Evolutionary conservation across 495 filamentous ascomycete species (phyloP), one percentile per base, ranked within the genome.

Genomic region (Penicillium waksmanii): DNA sequence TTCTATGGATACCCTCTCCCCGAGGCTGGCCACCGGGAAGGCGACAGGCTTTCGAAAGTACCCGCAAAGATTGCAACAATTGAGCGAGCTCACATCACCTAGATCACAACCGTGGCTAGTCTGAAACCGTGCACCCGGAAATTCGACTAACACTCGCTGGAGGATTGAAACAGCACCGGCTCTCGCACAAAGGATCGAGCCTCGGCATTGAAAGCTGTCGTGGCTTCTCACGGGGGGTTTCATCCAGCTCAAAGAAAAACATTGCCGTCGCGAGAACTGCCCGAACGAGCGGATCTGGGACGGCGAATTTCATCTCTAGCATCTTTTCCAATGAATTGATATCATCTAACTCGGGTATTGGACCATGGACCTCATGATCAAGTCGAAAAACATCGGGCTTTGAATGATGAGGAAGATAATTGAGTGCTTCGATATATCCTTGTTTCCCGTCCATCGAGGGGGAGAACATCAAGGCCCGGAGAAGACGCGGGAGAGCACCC

Each of bases 161-260:
- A 42, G 34, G 4, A 35, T 35, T 1, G 34, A 8, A 12, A 12
- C 1, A 35, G 34, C 15, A 13, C 46, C 48, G 17, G 34, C n/a
- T 34, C 55, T 7, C 15, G 34, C 34, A 35, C 58, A 65, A 8
- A 61, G 53, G 35, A 65, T 55, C 13, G 62, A 65, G 3, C 57
- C 58, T 42, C 51, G 40, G 35, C 58, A 65, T 7, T 43, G 12
- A 19, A 57, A 66, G 15, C 21, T 17, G n/a, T 44, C 49, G 18
- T 57, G 35, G 5, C n/a, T 21, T 25, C 31, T 35, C 8, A 35
- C 54, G 11, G 64, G 64, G 64, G 7, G n/a, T 31, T 18, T 50
- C 56, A 34, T 66, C 61, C 33, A 66, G 48, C 44, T 66, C 61
- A 36, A 66, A 66, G 60, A 63, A 66, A 38, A 66, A 66, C 1